Percentiles rank a stretch among this genome's conserved stretches.
phyloP scores from a whole-genome alignment of 495 filamentous ascomycete species.

The Lasiosphaeris hirsuta region DNA sequence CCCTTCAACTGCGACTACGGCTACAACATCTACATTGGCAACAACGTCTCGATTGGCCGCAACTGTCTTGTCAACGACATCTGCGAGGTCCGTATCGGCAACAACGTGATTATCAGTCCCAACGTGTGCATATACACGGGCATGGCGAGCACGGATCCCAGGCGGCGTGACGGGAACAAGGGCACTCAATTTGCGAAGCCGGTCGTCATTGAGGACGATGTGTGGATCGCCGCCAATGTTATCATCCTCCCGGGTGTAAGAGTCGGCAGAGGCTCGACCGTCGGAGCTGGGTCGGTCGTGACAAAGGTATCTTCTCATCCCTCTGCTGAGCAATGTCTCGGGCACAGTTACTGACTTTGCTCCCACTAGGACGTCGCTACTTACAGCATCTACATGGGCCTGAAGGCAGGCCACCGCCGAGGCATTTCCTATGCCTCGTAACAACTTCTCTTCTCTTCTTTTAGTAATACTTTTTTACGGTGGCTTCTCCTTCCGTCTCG shows the following conservation, averaged over 20 bases:
- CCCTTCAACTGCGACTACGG: conserved; percentile 96
- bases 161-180: conserved; percentile 68
- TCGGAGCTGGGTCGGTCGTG: conserved; percentile 85
- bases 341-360: neutral
- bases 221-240: conserved; percentile 65
- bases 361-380: conserved; percentile 29
- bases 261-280: conserved; percentile 72
- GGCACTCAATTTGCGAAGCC: conserved; percentile 68
- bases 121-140: conserved; percentile 84
- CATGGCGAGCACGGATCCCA: conserved; percentile 71
- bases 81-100: conserved; percentile 67
- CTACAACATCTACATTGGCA: conserved; percentile 86
- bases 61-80: conserved; percentile 88
- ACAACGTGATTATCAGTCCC: conserved; percentile 76
- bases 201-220: conserved; percentile 83
- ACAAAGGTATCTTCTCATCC: conserved; percentile 61
- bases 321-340: neutral
- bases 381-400: conserved; percentile 31
- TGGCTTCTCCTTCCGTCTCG: neutral
- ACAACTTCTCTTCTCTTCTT: neutral
- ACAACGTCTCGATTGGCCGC: conserved; percentile 79
- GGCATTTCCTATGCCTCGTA: conserved; percentile 23
- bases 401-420: conserved; percentile 27
- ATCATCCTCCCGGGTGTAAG: conserved; percentile 80
- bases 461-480: neutral